These are phyloP conservation scores for Prunus persica DNA, from an alignment of 306 rosid genomes.

Conservation along the genomic window Prunus_persica_NCBIv2 NC_034009.1:8953001-8953500, in stretches of 20 bases:
- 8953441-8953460: background rate
- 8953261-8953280: constrained; percentile 93
- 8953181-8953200: constrained; percentile 66
- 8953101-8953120: constrained; percentile 66
- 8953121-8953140: constrained; percentile 30
- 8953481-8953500: background rate
- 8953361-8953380: background rate
- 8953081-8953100: constrained; percentile 95
- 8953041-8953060: constrained; percentile 37
- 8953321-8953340: constrained; percentile 64
- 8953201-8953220: constrained; percentile 41
- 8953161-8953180: constrained; percentile 78
- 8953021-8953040: constrained; percentile 32
- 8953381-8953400: background rate
- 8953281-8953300: constrained; percentile 92
- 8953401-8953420: background rate
- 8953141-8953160: constrained; percentile 29
- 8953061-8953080: constrained; percentile 60
- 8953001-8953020: constrained; percentile 38
- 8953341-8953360: constrained; percentile 27
- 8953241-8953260: constrained; percentile 63
- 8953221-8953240: constrained; percentile 31
- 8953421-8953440: background rate
- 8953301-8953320: constrained; percentile 95
- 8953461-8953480: background rate